Evolutionary conservation across 208 protist species (phyloP), one percentile per base, ranked within the genome.

Genomic region (Trypanosoma lewisi): DNA sequence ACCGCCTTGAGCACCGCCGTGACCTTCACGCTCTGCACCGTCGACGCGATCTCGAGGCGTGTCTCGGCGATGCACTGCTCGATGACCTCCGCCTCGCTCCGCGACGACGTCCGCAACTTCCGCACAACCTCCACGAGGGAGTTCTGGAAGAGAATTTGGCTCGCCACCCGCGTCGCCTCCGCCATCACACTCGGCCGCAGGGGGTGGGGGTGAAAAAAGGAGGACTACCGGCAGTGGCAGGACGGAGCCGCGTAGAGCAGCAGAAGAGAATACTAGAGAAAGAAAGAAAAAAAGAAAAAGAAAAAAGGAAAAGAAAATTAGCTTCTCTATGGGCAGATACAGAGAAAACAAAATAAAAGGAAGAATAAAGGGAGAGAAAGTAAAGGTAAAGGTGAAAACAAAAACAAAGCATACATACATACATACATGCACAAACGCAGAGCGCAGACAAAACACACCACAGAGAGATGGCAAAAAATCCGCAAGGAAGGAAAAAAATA

Each of bases 1-100:
- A 86, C 97, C 8, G 98, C 84, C 79, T 99, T 99, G 67, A 98
- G 86, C 19, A 99, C 78, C 3, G 97, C 98, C 0, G 76, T 76
- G 17, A 96, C 89, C 65, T 99, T 99, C 8, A 96, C 88, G 14
- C 80, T 81, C 7, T 89, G 81, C 50, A 97, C 82, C 11, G 80
- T 66, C 5, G 82, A 83, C 63, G 80, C 86, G 21, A 99, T 79
- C 70, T 99, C 98, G 50, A 91, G 77, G 53, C 97, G 97, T 30
- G 97, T 98, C 49, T 99, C 97, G 1, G 78, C 65, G 23, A 99
- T 82, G 72, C 70, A 87, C 56, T 80, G 69, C 23, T 90, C 83
- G 54, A 99, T 97, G 39, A 93, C 97, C 50, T 85, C 90, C 49
- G 90, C 72, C 74, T 99, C 97, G 56, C 92, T 93, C 23, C 81